Percentiles rank a stretch among this genome's conserved stretches.
Evolutionary conservation across 768 basidiomycete genomes (phyloP).

Genomic region (Tylopilus felleus): DNA sequence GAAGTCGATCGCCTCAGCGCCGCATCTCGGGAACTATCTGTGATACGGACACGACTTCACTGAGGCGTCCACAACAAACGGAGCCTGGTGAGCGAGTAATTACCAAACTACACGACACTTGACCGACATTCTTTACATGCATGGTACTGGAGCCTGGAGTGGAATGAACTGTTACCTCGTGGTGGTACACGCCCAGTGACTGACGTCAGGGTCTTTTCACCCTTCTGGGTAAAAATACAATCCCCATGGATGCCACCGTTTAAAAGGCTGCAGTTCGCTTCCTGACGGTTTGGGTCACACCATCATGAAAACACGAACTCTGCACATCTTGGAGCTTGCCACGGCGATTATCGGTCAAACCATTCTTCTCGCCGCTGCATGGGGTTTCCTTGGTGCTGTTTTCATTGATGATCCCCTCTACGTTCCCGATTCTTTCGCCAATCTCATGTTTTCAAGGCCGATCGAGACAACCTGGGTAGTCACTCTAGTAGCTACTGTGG

Average conservation of each 20-base stretch:
- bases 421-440: background rate
- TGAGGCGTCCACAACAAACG: background rate
- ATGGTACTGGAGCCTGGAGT: background rate
- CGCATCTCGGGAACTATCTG: background rate
- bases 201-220: too few species aligned
- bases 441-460: background rate
- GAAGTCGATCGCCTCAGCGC: background rate
- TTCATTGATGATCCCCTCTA: background rate
- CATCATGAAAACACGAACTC: background rate
- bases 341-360: background rate
- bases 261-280: background rate
- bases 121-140: background rate
- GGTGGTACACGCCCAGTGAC: background rate
- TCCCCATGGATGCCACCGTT: background rate
- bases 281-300: too few species aligned
- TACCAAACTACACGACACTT: background rate
- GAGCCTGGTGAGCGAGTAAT: background rate
- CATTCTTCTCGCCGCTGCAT: background rate
- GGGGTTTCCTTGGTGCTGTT: background rate
- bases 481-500: background rate
- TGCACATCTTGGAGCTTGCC: background rate
- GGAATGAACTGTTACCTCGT: background rate
- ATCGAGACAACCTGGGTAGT: background rate
- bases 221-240: background rate
- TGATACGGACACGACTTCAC: background rate